Evolutionary conservation across 176 grass and related monocot species (phyloP), one percentile per base, ranked within the genome.

Genomic region (Tillandsia leiboldiana): DNA sequence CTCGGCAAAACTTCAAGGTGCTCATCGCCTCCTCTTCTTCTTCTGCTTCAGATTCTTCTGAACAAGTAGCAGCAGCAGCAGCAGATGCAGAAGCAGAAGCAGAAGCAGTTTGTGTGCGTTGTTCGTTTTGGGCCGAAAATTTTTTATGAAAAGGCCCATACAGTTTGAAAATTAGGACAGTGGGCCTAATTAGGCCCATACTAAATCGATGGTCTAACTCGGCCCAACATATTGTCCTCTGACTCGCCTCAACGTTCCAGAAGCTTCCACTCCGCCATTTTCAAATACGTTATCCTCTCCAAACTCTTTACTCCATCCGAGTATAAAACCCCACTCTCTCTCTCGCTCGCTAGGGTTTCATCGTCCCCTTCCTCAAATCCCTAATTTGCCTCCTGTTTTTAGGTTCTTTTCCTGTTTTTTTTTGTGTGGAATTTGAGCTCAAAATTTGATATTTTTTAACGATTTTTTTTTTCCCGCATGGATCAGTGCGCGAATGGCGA

Each of bases 1-100:
- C 50, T 26, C 75, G 9, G 76, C 87, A 90, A 79, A 90, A 95
- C 47, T 78, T 87, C 65, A 95, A 64, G 49, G 84, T 63, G 68
- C 84, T 90, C 91, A 90, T 90, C 70, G 75, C 47, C 20, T 29
- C 22, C 48, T 20, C 54, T 69, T 15, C 22, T 68, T 8, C 47
- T 50, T 67, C 26, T 17, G 26, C 10, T 73, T 51, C 56, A 57
- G 5, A 4, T n/a, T 57, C 53, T 57, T 12, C 53, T 18, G 24
- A 24, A 24, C 1, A 24, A 24, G 24, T 57, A 1, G 4, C 12
- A 56, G 53, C 12, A 54, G 53, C 12, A 54, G 52, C 11, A 12
- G 52, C 11, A 12, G 10, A 12, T 9, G 9, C 51, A 4, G 51
- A 53, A 33, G 58, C 12, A 54, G 14, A 59, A 72, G 70, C 3